Percentiles rank a stretch among this genome's conserved stretches.
Conservation (phyloP, 371 early-diverging fungal genomes). For the Rhizopus sp. region DNA sequence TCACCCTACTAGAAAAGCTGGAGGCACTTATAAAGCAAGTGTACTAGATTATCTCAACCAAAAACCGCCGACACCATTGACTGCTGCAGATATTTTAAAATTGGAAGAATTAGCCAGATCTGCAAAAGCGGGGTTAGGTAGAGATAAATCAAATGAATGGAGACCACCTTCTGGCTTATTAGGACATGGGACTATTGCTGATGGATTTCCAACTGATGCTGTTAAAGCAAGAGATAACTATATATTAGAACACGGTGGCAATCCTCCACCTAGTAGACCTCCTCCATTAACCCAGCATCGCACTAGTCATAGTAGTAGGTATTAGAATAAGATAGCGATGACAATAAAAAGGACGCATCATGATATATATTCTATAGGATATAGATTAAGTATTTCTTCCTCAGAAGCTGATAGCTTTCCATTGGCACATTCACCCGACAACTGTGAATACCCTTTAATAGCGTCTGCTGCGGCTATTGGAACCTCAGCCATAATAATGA, state of each 20-base stretch:
- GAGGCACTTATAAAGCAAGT: slow-evolving; percentile 38
- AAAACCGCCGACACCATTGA: slow-evolving; percentile 45
- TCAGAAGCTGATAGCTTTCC: slow-evolving; percentile 30
- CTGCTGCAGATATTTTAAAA: slow-evolving; percentile 46
- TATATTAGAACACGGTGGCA: slow-evolving; percentile 34
- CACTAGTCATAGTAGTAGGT: slow-evolving; percentile 8
- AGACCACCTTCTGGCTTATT: slow-evolving; percentile 50
- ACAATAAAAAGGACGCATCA: slow-evolving; percentile 6
- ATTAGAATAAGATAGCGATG: neutral
- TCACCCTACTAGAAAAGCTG: slow-evolving; percentile 24
- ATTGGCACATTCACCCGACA: slow-evolving; percentile 38
- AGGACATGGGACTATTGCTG: slow-evolving; percentile 16
- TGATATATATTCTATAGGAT: slow-evolving; percentile 1
- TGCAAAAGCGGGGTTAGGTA: slow-evolving; percentile 30
- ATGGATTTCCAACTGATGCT: slow-evolving; percentile 20
- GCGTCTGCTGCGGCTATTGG: slow-evolving; percentile 32
- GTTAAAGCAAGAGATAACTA: slow-evolving; percentile 34
- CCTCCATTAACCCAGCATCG: slow-evolving; percentile 17
- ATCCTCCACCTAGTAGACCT: slow-evolving; percentile 34
- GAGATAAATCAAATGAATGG: slow-evolving; percentile 38
- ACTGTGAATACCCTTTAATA: slow-evolving; percentile 37
- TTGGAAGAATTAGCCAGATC: slow-evolving; percentile 46
- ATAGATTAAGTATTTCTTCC: slow-evolving; percentile 19
- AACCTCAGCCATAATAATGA: slow-evolving; percentile 2
- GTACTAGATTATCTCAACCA: slow-evolving; percentile 44